These are phyloP conservation scores for Chrysoporthe deuterocubensis DNA, from an alignment of 2,329 filamentous ascomycete species.

Conservation along the genomic window DNA sequence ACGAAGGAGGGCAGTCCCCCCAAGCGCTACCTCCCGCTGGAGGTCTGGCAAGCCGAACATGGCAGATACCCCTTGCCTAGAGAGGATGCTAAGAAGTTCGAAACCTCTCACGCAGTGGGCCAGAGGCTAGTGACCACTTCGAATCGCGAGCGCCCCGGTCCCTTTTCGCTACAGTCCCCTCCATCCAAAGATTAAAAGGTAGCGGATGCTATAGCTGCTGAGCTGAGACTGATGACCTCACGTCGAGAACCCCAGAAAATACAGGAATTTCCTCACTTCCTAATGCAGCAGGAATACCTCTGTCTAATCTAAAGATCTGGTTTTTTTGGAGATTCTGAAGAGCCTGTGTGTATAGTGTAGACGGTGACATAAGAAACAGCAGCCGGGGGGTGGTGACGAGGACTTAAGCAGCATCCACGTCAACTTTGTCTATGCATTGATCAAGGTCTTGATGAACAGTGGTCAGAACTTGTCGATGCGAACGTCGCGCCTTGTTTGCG, in stretches of 20 bases:
- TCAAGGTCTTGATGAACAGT: background rate
- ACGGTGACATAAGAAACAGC: background rate
- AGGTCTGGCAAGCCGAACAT: slow-evolving; percentile 1
- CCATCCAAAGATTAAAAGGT: background rate
- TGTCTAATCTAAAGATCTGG: background rate
- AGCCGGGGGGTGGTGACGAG: background rate
- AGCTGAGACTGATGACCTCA: background rate
- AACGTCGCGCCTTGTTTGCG: background rate
- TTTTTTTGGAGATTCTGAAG: background rate
- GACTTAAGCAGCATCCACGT: background rate
- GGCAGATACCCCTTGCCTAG: slow-evolving; percentile 1
- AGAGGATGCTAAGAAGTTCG: background rate
- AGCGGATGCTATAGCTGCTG: background rate
- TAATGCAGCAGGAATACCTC: too few relatives aligned
- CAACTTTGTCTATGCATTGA: background rate
- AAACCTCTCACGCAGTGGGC: too few relatives aligned
- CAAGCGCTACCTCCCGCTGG: background rate
- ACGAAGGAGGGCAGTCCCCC: too few relatives aligned
- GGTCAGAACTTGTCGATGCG: background rate
- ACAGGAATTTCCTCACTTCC: background rate
- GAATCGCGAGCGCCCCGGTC: too few relatives aligned
- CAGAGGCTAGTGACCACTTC: too few relatives aligned
- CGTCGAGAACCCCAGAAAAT: background rate
- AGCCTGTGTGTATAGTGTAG: background rate
- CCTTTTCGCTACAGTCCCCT: too few relatives aligned